Evolutionary conservation across 2,329 filamentous ascomycete species (phyloP).

Genomic region (Venturia aucupariae): DNA sequence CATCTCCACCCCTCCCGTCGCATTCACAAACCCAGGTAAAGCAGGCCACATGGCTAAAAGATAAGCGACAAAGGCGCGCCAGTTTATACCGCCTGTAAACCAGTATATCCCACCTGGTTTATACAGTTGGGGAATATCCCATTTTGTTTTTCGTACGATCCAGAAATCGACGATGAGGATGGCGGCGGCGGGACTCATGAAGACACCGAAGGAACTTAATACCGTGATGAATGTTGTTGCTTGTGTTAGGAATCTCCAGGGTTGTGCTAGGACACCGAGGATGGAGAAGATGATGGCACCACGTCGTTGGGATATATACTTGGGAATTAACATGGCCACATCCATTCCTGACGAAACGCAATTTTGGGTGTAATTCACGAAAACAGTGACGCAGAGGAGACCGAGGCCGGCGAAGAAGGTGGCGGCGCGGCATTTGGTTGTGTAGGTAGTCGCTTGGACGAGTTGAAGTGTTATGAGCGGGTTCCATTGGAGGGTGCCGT

Average conservation of each 20-base stretch:
- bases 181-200: slow-evolving; percentile 20
- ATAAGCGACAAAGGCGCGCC: slow-evolving; percentile 21
- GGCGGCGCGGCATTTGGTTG: slow-evolving; percentile 20
- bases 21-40: slow-evolving; percentile 15
- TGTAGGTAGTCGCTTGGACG: slow-evolving; percentile 19
- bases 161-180: slow-evolving; percentile 23
- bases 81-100: slow-evolving; percentile 21
- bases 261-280: slow-evolving; percentile 19
- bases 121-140: slow-evolving; percentile 23
- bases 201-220: slow-evolving; percentile 22
- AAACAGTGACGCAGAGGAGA: slow-evolving; percentile 20
- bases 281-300: slow-evolving; percentile 21
- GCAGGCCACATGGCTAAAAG: slow-evolving; percentile 20
- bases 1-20: slow-evolving; percentile 4
- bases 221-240: slow-evolving; percentile 21
- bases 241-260: slow-evolving; percentile 21
- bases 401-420: slow-evolving; percentile 25
- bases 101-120: slow-evolving; percentile 20
- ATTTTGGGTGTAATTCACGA: slow-evolving; percentile 22
- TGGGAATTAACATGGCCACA: slow-evolving; percentile 21
- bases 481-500: slow-evolving; percentile 21
- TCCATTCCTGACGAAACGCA: slow-evolving; percentile 23
- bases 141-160: slow-evolving; percentile 19
- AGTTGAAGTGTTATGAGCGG: slow-evolving; percentile 20
- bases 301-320: slow-evolving; percentile 17